These are phyloP conservation scores for Ogataea haglerorum DNA, from an alignment of 805 yeast genomes.

Conservation along the genomic window DNA sequence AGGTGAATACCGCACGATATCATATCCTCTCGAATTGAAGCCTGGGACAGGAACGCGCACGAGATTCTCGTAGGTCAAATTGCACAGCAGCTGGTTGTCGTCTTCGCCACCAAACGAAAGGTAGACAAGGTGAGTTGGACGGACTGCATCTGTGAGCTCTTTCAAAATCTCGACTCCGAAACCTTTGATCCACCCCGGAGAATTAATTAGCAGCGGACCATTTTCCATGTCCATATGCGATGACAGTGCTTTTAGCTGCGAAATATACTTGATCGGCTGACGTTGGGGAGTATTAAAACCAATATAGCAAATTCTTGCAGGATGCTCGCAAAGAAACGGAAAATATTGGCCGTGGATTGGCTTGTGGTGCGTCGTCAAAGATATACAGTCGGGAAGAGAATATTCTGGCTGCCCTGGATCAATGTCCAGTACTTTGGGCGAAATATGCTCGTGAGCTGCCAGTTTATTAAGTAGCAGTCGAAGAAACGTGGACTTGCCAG, in stretches of 20 bases:
- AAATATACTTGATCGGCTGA: slow-evolving; percentile 54
- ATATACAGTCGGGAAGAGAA: slow-evolving; percentile 67
- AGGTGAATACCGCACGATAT: slow-evolving; percentile 40
- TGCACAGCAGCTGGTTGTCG: slow-evolving; percentile 29
- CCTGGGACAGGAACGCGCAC: slow-evolving; percentile 37
- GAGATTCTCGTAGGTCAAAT: slow-evolving; percentile 24
- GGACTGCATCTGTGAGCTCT: slow-evolving; percentile 39
- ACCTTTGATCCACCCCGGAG: slow-evolving; percentile 93
- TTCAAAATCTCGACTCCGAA: slow-evolving; percentile 68
- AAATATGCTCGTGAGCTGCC: slow-evolving; percentile 24
- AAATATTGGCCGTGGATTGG: slow-evolving; percentile 40
- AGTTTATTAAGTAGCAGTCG: slow-evolving; percentile 51
- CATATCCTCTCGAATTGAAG: slow-evolving; percentile 23
- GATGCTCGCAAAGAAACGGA: slow-evolving; percentile 31
- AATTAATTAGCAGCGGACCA: slow-evolving; percentile 55
- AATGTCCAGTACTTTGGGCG: slow-evolving; percentile 57
- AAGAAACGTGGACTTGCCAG: slow-evolving; percentile 78
- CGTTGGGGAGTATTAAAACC: slow-evolving; percentile 72
- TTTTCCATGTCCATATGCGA: slow-evolving; percentile 32
- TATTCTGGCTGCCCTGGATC: slow-evolving; percentile 91
- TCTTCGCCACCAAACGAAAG: slow-evolving; percentile 41
- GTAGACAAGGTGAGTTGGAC: slow-evolving; percentile 57
- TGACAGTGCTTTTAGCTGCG: slow-evolving; percentile 38
- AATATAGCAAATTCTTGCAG: slow-evolving; percentile 36
- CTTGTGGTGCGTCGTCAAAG: slow-evolving; percentile 40